phyloP scores from a whole-genome alignment of 495 filamentous ascomycete genomes.

The Chaetomium cochliodes region DNA sequence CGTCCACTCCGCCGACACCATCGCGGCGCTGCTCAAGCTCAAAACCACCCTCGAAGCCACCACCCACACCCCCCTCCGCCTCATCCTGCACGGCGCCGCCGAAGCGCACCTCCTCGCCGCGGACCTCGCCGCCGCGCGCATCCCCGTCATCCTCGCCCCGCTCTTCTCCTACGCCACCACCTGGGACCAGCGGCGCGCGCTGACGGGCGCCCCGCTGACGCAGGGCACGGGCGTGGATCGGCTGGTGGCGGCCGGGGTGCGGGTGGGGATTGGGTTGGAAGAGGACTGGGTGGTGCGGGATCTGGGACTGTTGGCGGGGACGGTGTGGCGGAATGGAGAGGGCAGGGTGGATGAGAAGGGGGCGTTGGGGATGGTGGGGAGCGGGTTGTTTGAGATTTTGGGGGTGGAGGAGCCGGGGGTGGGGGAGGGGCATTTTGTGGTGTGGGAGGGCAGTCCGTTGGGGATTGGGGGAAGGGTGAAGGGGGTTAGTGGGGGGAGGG shows the following conservation, averaged over 20 bases:
- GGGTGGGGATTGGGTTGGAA: constrained; percentile 45
- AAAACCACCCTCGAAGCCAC: constrained; percentile 38
- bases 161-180: constrained; percentile 40
- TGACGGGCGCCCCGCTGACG: constrained; percentile 53
- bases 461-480: constrained; percentile 44
- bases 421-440: constrained; percentile 40
- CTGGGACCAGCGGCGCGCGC: constrained; percentile 51
- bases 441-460: constrained; percentile 49
- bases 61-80: constrained; percentile 30
- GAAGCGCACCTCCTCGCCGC: constrained; percentile 50
- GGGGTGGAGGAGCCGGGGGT: constrained; percentile 38
- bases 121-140: constrained; percentile 45
- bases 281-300: constrained; percentile 54
- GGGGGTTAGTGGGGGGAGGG: constrained; percentile 38
- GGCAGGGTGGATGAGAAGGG: constrained; percentile 48
- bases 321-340: constrained; percentile 49
- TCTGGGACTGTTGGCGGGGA: constrained; percentile 49
- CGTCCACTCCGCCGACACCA: constrained; percentile 47
- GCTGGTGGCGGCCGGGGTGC: constrained; percentile 48
- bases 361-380: constrained; percentile 41
- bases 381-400: constrained; percentile 51
- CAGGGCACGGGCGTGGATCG: constrained; percentile 50
- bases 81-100: constrained; percentile 50
- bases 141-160: constrained; percentile 52
- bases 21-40: constrained; percentile 43